Conservation (phyloP, 305 asterid genomes). For the Rubia balearica region DNA sequence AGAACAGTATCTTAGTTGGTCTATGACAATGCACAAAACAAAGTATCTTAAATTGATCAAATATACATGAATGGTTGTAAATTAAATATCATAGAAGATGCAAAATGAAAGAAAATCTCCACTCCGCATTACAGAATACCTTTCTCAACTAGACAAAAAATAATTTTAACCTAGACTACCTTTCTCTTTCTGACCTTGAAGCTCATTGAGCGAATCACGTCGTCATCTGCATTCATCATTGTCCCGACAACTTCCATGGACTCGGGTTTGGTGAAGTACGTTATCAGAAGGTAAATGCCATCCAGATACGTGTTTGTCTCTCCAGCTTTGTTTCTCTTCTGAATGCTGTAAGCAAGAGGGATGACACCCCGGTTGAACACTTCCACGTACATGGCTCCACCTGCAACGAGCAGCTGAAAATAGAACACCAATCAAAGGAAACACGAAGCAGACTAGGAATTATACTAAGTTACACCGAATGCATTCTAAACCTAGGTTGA, state of each 20-base stretch:
- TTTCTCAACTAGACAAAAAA: conserved; percentile 15
- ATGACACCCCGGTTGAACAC: conserved; percentile 92
- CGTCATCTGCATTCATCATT: conserved; percentile 53
- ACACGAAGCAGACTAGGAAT: not conserved
- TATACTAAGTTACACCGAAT: no score
- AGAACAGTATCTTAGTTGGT: not conserved
- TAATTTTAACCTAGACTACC: conserved; percentile 10
- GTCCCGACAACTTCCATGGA: conserved; percentile 43
- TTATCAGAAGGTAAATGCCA: conserved; percentile 84
- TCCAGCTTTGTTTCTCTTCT: conserved; percentile 81
- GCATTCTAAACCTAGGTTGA: not conserved
- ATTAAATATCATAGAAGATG: not conserved
- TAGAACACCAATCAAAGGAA: conserved; percentile 1
- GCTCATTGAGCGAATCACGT: conserved; percentile 66
- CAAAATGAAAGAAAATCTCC: not conserved
- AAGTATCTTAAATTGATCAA: conserved; percentile 1
- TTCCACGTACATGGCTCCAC: conserved; percentile 93
- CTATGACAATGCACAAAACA: not conserved
- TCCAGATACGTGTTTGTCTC: conserved; percentile 86
- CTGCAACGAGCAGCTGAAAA: conserved; percentile 80
- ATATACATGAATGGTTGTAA: conserved; percentile 1
- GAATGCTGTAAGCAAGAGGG: conserved; percentile 83
- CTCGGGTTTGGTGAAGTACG: conserved; percentile 89
- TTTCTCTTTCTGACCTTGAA: conserved; percentile 86
- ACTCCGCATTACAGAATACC: conserved; percentile 1